Evolutionary conservation across 2,329 filamentous ascomycete genomes (phyloP), one percentile per base, ranked within the genome.

Genomic region (Pseudogymnoascus sp.): DNA sequence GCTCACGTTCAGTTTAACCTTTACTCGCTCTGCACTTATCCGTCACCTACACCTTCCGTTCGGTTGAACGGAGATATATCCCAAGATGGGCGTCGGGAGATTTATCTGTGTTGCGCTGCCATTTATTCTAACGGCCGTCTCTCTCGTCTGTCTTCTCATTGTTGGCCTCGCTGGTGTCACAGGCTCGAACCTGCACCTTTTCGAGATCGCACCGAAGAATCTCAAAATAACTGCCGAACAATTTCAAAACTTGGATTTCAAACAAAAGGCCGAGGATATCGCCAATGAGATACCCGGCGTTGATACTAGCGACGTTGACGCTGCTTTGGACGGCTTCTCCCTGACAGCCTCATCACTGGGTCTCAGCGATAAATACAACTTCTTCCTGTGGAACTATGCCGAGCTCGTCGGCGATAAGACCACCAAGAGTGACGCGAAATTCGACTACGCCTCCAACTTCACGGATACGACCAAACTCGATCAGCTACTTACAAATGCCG

Each of bases 361-460:
- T 62, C 82, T 74, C 33, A 83, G 82, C 70, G 85, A 93, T 72
- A 81, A 86, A 71, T 97, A 97, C 82, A 83, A 89, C 65, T 81
- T 97, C 72, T 85, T 83, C 72, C 81, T 97, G 38, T 96, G 91
- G 89, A 89, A 89, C 73, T 96, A 92, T 82, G 97, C 94, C 83
- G 78, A 80, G 63, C 85, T 33, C 0, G 67, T 64, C 0, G 69
- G 65, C 67, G 79, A 80, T 69, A 79, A 81, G 66, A 79, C 80
- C 66, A 78, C 81, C 68, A 97, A 93, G 83, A 87, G 86, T 61
- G 80, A 85, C 68, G 81, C 86, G 62, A 78, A 87, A 73, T 86
- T 87, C 69, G 80, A 91, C 76, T 99, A 90, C 85, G 91, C 89
- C 69, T 83, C 87, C 74, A 80, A 88, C 69, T 82, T 86, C 2